A percentile compares a stretch with the other conserved stretches of the same genome.
Conservation (phyloP, 2,329 filamentous ascomycete species). For the Trichoderma lentiforme region DNA sequence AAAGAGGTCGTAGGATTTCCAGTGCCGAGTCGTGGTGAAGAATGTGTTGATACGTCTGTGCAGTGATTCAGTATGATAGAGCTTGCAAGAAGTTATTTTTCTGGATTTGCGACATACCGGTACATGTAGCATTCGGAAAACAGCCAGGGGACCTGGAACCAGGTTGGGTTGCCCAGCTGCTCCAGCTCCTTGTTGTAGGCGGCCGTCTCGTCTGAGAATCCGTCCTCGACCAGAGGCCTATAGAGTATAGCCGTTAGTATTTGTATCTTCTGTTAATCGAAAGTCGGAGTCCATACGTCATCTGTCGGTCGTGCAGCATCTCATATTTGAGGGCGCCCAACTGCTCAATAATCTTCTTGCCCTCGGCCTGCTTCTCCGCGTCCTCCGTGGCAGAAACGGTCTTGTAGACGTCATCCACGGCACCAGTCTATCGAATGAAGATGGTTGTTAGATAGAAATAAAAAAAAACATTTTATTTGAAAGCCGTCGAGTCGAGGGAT, state of each 20-base stretch:
- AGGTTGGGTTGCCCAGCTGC: constrained; percentile 67
- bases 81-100: no score
- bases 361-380: constrained; percentile 67
- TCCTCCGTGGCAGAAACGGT: constrained; percentile 59
- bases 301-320: constrained; percentile 77
- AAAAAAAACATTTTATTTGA: background rate
- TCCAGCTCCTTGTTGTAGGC: constrained; percentile 84
- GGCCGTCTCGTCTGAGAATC: constrained; percentile 72
- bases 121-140: constrained; percentile 94
- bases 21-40: constrained; percentile 74
- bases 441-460: background rate
- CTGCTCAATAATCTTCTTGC: constrained; percentile 78
- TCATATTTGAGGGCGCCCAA: constrained; percentile 89
- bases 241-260: constrained; percentile 18
- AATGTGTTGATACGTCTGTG: constrained; percentile 70
- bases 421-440: constrained; percentile 63
- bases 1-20: constrained; percentile 90
- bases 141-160: constrained; percentile 86
- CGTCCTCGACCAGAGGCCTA: constrained; percentile 74
- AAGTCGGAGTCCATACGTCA: constrained; percentile 57
- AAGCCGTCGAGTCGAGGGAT: background rate
- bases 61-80: background rate
- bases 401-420: constrained; percentile 91
- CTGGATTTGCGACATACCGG: constrained; percentile 45
- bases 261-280: background rate